Conservation (phyloP, 805 yeast genomes). For the Metschnikowia kofuensis region DNA sequence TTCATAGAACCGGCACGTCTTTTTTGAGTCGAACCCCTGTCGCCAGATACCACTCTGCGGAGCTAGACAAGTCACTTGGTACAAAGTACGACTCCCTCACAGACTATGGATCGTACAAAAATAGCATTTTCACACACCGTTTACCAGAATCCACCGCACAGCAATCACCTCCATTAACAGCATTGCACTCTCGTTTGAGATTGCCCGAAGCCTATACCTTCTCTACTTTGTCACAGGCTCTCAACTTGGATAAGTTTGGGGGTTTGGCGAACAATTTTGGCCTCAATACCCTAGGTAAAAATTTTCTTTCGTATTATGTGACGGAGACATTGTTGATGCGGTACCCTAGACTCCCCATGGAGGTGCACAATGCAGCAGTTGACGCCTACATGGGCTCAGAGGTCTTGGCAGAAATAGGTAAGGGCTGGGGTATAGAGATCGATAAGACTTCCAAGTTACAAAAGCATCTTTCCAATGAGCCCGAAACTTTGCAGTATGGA, state of each 20-base stretch:
- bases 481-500: conserved; percentile 66
- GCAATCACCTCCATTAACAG: conserved; percentile 68
- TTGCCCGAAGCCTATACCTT: conserved; percentile 56
- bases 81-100: conserved; percentile 31
- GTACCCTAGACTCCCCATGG: conserved; percentile 88
- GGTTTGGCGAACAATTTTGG: conserved; percentile 70
- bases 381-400: conserved; percentile 70
- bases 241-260: conserved; percentile 53
- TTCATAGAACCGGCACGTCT: conserved; percentile 5
- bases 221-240: conserved; percentile 74
- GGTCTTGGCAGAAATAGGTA: conserved; percentile 65
- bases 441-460: conserved; percentile 64
- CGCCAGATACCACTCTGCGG: conserved; percentile 22
- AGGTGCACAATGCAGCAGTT: conserved; percentile 70
- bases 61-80: conserved; percentile 24
- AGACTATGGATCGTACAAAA: conserved; percentile 41
- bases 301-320: conserved; percentile 69
- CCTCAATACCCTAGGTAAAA: conserved; percentile 77
- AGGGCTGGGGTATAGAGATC: conserved; percentile 84
- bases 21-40: conserved; percentile 5
- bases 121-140: conserved; percentile 42
- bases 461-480: conserved; percentile 66
- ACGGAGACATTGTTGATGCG: conserved; percentile 68
- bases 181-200: conserved; percentile 74
- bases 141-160: conserved; percentile 46